A percentile compares a stretch with the other conserved stretches of the same genome.
Evolutionary conservation across 2,329 filamentous ascomycete species (phyloP).

Genomic region (Geosmithia flava): DNA sequence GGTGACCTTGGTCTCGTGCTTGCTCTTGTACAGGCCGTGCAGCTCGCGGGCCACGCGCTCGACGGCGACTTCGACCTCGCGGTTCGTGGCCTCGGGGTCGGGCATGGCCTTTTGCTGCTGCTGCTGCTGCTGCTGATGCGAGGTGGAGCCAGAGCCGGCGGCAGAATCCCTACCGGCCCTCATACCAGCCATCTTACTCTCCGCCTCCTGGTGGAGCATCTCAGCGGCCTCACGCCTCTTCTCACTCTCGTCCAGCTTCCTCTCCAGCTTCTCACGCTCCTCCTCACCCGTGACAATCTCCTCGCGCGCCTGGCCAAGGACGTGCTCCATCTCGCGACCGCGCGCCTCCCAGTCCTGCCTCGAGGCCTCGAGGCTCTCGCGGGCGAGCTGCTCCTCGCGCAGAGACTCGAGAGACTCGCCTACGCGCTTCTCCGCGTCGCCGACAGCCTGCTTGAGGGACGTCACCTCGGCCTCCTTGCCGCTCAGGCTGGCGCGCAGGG

Average conservation of each 20-base stretch:
- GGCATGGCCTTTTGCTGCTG: constrained; percentile 19
- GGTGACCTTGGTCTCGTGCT: constrained; percentile 92
- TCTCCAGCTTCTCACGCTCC: constrained; percentile 70
- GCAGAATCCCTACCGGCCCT: constrained; percentile 44
- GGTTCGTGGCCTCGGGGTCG: constrained; percentile 16
- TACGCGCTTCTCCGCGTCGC: constrained; percentile 83
- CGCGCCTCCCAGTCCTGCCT: constrained; percentile 76
- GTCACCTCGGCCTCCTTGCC: constrained; percentile 88
- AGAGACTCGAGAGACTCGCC: constrained; percentile 76
- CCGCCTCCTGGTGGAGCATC: constrained; percentile 62
- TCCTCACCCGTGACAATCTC: constrained; percentile 67
- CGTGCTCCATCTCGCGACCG: constrained; percentile 72
- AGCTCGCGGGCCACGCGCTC: constrained; percentile 91
- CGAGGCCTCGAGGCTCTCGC: constrained; percentile 62
- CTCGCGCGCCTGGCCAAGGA: constrained; percentile 67
- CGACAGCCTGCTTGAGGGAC: constrained; percentile 75
- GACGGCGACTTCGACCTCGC: constrained; percentile 72
- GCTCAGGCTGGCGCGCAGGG: constrained; percentile 80
- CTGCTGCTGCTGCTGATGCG: background rate
- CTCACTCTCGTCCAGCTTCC: constrained; percentile 65
- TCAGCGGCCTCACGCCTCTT: constrained; percentile 62
- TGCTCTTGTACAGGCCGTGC: constrained; percentile 87
- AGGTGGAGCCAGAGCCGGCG: constrained; percentile 5
- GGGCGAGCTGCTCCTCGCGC: constrained; percentile 59
- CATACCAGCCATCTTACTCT: constrained; percentile 65